These are phyloP conservation scores for Pestalotiopsis sp. DNA, from an alignment of 2,329 filamentous ascomycete genomes.

Conservation along the genomic window DNA sequence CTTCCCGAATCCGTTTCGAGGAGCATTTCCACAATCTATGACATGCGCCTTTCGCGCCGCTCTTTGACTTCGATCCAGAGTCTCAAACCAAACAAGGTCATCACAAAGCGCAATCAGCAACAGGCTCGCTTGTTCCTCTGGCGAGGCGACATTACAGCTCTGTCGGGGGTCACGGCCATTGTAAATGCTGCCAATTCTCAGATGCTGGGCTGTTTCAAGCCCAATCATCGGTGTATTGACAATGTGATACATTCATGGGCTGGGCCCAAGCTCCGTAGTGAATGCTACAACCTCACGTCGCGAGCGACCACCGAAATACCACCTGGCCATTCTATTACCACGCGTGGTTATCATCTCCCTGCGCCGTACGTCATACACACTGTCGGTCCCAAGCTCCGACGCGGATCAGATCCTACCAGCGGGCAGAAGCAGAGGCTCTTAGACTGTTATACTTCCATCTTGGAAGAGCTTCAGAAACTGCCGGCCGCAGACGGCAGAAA, in stretches of 20 bases:
- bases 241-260: constrained; percentile 34
- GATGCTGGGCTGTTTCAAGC: constrained; percentile 35
- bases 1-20: neutral
- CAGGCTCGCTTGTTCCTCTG: constrained; percentile 24
- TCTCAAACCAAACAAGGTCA: neutral
- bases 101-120: neutral
- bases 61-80: neutral
- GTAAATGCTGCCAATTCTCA: constrained; percentile 35
- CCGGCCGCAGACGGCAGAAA: constrained; percentile 24
- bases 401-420: constrained; percentile 19
- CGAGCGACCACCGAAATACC: constrained; percentile 22
- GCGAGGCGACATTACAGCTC: constrained; percentile 34
- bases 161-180: constrained; percentile 31
- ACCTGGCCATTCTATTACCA: constrained; percentile 22
- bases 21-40: neutral
- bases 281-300: constrained; percentile 27
- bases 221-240: constrained; percentile 34
- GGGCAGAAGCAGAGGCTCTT: constrained; percentile 22
- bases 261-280: constrained; percentile 30
- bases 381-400: constrained; percentile 31
- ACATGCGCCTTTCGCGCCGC: neutral
- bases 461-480: constrained; percentile 27
- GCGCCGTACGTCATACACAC: constrained; percentile 32
- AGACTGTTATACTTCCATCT: constrained; percentile 30
- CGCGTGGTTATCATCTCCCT: constrained; percentile 26